phyloP scores from a whole-genome alignment of 306 rosid genomes.

The Lathyrus sativus region DNA sequence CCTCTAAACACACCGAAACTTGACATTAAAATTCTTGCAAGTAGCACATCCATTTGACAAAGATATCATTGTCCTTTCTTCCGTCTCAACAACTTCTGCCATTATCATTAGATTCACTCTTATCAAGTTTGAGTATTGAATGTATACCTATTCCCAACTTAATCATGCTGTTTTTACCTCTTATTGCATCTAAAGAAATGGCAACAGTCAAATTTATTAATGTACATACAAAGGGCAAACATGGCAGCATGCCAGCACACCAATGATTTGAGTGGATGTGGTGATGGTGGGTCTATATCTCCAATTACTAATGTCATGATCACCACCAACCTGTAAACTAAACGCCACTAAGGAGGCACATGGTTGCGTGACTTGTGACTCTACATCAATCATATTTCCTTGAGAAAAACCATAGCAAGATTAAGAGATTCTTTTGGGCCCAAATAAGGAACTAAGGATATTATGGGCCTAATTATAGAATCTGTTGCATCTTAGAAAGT shows the following conservation, averaged over 20 bases:
- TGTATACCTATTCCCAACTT: not conserved
- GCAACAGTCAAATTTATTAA: constrained; percentile 30
- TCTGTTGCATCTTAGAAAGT: constrained; percentile 37
- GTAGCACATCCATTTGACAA: too few relatives aligned
- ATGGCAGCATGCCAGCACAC: constrained; percentile 28
- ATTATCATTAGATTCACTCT: too few relatives aligned
- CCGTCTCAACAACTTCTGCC: too few relatives aligned
- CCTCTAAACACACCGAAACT: too few relatives aligned
- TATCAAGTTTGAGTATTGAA: not conserved
- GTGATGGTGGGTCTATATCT: constrained; percentile 58
- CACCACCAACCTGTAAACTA: constrained; percentile 43
- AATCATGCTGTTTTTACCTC: not conserved
- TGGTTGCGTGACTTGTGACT: constrained; percentile 47
- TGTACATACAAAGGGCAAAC: constrained; percentile 38
- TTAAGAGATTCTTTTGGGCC: constrained; percentile 58
- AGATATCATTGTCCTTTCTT: too few relatives aligned
- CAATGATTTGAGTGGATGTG: constrained; percentile 37
- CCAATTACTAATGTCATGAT: constrained; percentile 42
- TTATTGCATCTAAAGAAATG: constrained; percentile 28
- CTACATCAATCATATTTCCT: constrained; percentile 22
- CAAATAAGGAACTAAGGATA: constrained; percentile 46
- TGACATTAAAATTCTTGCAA: too few relatives aligned
- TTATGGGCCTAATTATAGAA: constrained; percentile 53
- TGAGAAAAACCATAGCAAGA: constrained; percentile 32
- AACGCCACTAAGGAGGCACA: constrained; percentile 50